These are phyloP conservation scores for Moricandia arvensis DNA, from an alignment of 345 rosid genomes.

Conservation along the genomic window DNA sequence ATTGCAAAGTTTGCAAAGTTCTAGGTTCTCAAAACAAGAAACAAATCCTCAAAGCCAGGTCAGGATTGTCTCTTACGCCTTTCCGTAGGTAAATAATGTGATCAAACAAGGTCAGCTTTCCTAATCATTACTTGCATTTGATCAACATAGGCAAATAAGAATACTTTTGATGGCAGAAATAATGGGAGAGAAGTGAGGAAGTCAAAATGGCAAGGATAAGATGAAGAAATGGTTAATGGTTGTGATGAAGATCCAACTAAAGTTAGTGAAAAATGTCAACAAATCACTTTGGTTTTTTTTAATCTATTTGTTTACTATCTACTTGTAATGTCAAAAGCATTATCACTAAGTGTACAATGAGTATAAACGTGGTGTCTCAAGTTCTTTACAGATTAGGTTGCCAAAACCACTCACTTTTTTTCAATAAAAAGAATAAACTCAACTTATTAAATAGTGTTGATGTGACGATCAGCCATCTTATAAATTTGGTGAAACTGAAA, in stretches of 20 bases:
- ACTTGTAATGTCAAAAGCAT: slow-evolving; percentile 30
- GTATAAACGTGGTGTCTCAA: slow-evolving; percentile 8
- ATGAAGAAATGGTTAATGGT: slow-evolving; percentile 28
- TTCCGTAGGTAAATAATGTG: background rate
- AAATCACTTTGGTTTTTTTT: slow-evolving; percentile 24
- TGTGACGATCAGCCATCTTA: background rate
- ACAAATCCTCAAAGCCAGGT: slow-evolving; percentile 16
- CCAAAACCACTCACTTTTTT: slow-evolving; percentile 34
- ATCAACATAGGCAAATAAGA: background rate
- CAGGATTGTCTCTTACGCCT: background rate
- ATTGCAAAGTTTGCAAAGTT: slow-evolving; percentile 72
- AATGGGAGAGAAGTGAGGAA: too few relatives aligned
- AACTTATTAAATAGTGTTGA: background rate
- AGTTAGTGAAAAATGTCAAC: slow-evolving; percentile 32
- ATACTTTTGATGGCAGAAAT: too few relatives aligned
- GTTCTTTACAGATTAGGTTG: slow-evolving; percentile 31
- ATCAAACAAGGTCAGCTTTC: background rate
- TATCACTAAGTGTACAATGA: background rate
- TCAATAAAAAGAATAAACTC: slow-evolving; percentile 1
- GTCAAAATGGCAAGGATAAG: too few relatives aligned
- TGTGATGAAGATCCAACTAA: slow-evolving; percentile 25
- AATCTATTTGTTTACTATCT: slow-evolving; percentile 15
- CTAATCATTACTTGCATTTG: background rate
- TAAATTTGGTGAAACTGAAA: slow-evolving; percentile 11
- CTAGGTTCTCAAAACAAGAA: slow-evolving; percentile 25